Evolutionary conservation across 2,329 filamentous ascomycete species (phyloP), one percentile per base, ranked within the genome.

Genomic region (Emmonsiellopsis sp.): DNA sequence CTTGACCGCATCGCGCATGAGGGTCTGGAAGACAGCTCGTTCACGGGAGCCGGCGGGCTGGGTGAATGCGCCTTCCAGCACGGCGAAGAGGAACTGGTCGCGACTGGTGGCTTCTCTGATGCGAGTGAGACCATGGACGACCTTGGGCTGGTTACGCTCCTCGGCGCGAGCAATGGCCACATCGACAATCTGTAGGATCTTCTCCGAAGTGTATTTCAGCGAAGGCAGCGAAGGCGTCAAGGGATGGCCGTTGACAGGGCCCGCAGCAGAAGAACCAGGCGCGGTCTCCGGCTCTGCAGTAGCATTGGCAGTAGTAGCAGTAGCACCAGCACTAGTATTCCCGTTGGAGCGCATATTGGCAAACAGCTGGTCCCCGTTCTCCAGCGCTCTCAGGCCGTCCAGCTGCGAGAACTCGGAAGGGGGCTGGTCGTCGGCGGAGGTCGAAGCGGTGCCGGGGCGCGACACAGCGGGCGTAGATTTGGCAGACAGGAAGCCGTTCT

Each of bases 21-120:
- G 51, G 11, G 58, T 58, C 54, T 68, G 65, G 46, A 68, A 69
- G 10, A 58, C 60, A 3, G 64, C 58, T 36, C 55, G 61, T 50
- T 66, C 61, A 7, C 60, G 57, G 36, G 60, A 55, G 6, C 52
- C 59, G n/a, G 63, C 62, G 21, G 60, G 60, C n/a, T 64, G 57
- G 46, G 57, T 59, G 48, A 66, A 60, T 47, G 63, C 62, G 13
- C 57, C 61, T 49, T 68, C 62, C 13, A 69, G 45, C 34, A 66
- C 57, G n/a, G 60, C 60, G 27, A 68, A 58, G 13, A 61, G 56
- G 53, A 65, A 67, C n/a, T 64, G 57, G 57, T 69, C 66, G n/a
- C 55, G 62, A 46, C 42, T 47, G 33, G 63, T 62, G 11, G 62
- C 60, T 36, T 62, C 58, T 60, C 62, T 65, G 37, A 69, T 49